Conservation (phyloP, 164 flowering plant species). For the Kalanchoe fedtschenkoi region DNA sequence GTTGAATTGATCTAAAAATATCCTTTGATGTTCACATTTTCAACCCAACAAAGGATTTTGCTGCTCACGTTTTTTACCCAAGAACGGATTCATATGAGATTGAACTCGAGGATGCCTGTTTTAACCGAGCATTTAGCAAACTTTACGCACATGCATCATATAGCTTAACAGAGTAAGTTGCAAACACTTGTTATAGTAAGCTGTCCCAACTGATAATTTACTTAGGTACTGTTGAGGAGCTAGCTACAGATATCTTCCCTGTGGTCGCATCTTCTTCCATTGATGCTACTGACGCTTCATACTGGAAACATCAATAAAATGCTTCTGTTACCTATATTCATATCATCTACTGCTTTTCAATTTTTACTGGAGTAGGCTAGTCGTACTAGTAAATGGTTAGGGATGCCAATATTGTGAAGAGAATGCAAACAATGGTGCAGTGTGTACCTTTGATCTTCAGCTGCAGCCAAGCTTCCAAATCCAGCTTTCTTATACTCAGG, state of each 20-base stretch:
- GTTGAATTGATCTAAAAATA: neutral
- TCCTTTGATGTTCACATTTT: neutral
- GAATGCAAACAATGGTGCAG: too few relatives aligned
- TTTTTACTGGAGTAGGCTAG: too few relatives aligned
- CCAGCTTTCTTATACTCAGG: neutral
- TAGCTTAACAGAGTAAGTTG: too few relatives aligned
- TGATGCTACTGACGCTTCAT: neutral
- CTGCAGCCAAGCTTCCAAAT: neutral
- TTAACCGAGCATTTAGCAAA: neutral
- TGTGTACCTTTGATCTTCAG: neutral
- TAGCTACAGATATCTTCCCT: neutral
- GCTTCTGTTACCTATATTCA: neutral
- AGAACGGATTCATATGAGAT: neutral
- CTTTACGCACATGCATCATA: neutral
- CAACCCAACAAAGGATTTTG: neutral
- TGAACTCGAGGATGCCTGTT: neutral
- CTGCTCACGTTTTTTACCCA: too few relatives aligned
- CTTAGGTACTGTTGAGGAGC: too few relatives aligned
- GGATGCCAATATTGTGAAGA: neutral
- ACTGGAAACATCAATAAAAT: neutral
- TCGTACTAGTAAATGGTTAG: neutral
- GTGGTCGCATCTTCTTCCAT: neutral
- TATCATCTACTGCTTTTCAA: neutral
- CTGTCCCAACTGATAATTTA: too few relatives aligned
- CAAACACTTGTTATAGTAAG: too few relatives aligned